Percentiles rank a stretch among this genome's conserved stretches.
Conservation (phyloP, 768 basidiomycete genomes). For the Mycena albidolilacea region DNA sequence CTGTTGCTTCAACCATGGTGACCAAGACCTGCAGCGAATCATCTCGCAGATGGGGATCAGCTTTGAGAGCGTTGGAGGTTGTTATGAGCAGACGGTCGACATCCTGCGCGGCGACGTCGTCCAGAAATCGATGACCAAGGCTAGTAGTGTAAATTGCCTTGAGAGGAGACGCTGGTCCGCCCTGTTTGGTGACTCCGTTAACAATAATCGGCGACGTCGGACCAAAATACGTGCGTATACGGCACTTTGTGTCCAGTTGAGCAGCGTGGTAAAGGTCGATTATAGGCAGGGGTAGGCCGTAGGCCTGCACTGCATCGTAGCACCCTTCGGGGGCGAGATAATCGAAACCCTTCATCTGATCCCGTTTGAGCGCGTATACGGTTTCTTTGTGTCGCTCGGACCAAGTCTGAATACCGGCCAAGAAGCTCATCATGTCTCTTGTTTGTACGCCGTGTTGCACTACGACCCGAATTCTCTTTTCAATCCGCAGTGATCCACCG, state of each 20-base stretch:
- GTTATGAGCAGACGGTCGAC: slow-evolving; percentile 23
- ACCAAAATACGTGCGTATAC: slow-evolving; percentile 47
- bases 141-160: slow-evolving; percentile 49
- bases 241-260: slow-evolving; percentile 39
- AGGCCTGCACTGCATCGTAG: slow-evolving; percentile 49
- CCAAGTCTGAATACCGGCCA: slow-evolving; percentile 43
- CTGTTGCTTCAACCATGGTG: slow-evolving; percentile 14
- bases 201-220: slow-evolving; percentile 42
- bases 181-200: slow-evolving; percentile 48
- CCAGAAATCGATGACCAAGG: slow-evolving; percentile 40
- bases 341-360: slow-evolving; percentile 54
- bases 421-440: slow-evolving; percentile 43
- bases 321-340: slow-evolving; percentile 47
- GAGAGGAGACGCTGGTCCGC: slow-evolving; percentile 45
- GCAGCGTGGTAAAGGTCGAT: slow-evolving; percentile 46
- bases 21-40: background rate
- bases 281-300: slow-evolving; percentile 45
- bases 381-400: slow-evolving; percentile 40
- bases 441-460: slow-evolving; percentile 48
- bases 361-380: slow-evolving; percentile 43
- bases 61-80: background rate
- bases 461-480: too few species aligned
- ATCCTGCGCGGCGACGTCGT: slow-evolving; percentile 33
- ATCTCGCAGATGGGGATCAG: slow-evolving; percentile 36
- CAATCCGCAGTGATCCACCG: too few species aligned